A percentile compares a stretch with the other conserved stretches of the same genome.
Conservation (phyloP, 1,284 basidiomycete species). For the Peniophora sp. region DNA sequence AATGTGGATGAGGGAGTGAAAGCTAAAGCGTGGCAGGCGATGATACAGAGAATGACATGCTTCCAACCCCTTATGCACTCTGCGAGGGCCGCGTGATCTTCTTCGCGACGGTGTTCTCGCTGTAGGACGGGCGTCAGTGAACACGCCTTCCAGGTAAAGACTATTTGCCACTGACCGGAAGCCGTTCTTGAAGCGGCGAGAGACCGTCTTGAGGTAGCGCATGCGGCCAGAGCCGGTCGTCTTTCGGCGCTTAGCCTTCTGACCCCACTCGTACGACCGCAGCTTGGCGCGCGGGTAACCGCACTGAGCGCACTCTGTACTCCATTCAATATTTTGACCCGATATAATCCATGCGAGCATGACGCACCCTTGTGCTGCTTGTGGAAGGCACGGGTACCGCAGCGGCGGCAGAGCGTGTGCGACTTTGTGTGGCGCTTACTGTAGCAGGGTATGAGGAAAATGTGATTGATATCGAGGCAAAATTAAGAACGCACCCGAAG, state of each 20-base stretch:
- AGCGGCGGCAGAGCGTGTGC: conserved; percentile 95
- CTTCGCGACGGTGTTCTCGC: conserved; percentile 76
- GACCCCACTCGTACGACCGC: conserved; percentile 95
- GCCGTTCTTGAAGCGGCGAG: conserved; percentile 96
- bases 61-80: conserved; percentile 18
- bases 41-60: conserved; percentile 21
- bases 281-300: conserved; percentile 95
- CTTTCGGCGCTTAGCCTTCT: conserved; percentile 99
- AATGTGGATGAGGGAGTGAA: conserved; percentile 12
- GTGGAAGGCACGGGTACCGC: conserved; percentile 91
- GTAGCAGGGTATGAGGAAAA: conserved; percentile 13
- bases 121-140: conserved; percentile 23
- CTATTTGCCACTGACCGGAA: conserved; percentile 55
- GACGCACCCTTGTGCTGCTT: conserved; percentile 91
- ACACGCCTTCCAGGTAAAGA: conserved; percentile 6
- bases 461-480: neutral
- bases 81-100: conserved; percentile 32
- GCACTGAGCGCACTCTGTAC: conserved; percentile 85
- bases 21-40: conserved; percentile 18
- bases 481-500: conserved; percentile 59
- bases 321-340: neutral
- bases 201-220: conserved; percentile 88
- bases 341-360: neutral
- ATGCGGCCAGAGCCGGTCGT: conserved; percentile 97
- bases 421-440: conserved; percentile 99